Evolutionary conservation across 257 asterid species (phyloP).

Genomic region (Henckelia pumila): DNA sequence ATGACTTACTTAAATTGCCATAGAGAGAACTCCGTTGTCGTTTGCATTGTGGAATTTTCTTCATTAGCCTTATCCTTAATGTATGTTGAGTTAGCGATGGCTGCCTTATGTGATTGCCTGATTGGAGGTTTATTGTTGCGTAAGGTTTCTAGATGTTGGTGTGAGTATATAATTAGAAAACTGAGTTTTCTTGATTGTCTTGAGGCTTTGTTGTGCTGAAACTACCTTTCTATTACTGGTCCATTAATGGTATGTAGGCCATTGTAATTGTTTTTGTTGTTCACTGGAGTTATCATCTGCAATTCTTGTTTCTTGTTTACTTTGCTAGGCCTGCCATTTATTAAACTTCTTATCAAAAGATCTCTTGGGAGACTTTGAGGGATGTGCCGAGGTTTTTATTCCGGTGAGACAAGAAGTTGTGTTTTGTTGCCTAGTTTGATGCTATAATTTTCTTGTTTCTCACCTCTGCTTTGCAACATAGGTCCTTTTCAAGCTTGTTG

Average conservation of each 20-base stretch:
- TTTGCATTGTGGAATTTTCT: constrained; percentile 13
- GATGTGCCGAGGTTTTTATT: constrained; percentile 95
- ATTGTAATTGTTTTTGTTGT: not conserved
- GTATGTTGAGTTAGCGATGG: constrained; percentile 16
- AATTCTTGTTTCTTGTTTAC: constrained; percentile 6
- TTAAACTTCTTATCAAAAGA: constrained; percentile 83
- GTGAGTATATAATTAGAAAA: not conserved
- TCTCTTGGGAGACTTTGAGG: constrained; percentile 94
- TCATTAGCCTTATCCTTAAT: constrained; percentile 8
- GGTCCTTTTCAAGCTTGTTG: constrained; percentile 99
- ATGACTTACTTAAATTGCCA: not conserved
- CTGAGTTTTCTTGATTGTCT: not conserved
- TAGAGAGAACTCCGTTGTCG: constrained; percentile 5
- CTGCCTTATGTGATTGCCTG: constrained; percentile 17
- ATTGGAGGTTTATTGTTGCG: constrained; percentile 16
- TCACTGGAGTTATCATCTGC: constrained; percentile 21
- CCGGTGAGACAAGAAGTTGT: constrained; percentile 63
- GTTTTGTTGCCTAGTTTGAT: constrained; percentile 22
- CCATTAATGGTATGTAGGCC: constrained; percentile 4
- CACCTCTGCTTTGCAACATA: constrained; percentile 43
- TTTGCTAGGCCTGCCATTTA: constrained; percentile 79
- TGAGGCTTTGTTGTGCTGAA: constrained; percentile 4
- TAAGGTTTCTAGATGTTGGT: constrained; percentile 9
- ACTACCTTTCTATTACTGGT: not conserved
- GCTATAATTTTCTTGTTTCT: constrained; percentile 32